Evolutionary conservation across 2,329 filamentous ascomycete species (phyloP), one percentile per base, ranked within the genome.

Genomic region (Sarocladium brachiariae): DNA sequence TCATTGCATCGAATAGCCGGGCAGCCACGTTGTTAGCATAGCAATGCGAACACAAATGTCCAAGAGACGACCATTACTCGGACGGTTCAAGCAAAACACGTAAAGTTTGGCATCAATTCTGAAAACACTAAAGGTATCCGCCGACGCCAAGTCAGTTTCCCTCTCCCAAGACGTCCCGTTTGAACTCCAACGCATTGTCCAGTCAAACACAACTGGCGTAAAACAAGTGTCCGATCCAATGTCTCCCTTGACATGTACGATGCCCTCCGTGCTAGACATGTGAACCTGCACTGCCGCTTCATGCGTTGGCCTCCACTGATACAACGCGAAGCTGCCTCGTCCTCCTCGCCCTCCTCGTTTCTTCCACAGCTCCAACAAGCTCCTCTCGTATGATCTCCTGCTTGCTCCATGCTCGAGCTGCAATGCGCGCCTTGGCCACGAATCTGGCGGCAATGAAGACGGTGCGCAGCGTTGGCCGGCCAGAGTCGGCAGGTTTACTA

Each of bases 391-490:
- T 72, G 49, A 65, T 67, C 61, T 82, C 77, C 52, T 80, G 75
- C 50, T 69, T 65, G 24, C 67, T 68, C 78, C 78, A 82, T 19
- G 65, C 61, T 31, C 65, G 65, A 14, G 77, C 75, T 18, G 70
- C 66, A 47, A 76, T 63, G 52, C 69, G 71, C 67, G 72, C 69
- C 49, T 78, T 71, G 16, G 75, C 76, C 43, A 78, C 67, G 58
- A 81, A 81, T 50, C 74, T 71, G 18, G 77, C 69, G 54, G 72
- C 73, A 53, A 63, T 63, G 41, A 75, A 65, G 51, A 76, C 74
- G 4, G 72, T 67, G 50, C 65, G 67, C 38, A 80, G 67, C 14
- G 67, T 70, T 14, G 54, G 61, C 25, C 53, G 58, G 1, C 27
- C 27, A 11, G n/a, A 16, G 18, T 52, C 14, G 48, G 50, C 34